Conservation (phyloP, 1,139 yeast genomes). For the Pichia sp. region DNA sequence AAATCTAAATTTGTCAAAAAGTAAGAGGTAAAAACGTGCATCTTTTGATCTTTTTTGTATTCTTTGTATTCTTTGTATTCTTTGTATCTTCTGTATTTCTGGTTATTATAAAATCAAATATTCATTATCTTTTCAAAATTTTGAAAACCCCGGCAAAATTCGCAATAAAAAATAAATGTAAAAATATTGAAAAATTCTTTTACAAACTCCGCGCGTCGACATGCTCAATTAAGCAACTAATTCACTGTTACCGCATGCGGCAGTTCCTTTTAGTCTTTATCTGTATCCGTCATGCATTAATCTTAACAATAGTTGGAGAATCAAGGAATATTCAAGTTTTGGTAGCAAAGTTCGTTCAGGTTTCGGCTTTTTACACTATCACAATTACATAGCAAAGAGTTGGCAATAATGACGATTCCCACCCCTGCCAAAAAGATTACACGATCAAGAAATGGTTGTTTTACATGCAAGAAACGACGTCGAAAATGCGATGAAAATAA, state of each 20-base stretch:
- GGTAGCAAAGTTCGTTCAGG: too few relatives aligned
- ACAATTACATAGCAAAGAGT: not conserved
- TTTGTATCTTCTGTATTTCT: not conserved
- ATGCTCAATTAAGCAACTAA: not conserved
- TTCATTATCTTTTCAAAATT: too few relatives aligned
- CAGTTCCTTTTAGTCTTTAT: too few relatives aligned
- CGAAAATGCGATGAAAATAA: conserved; percentile 53
- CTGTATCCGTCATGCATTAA: too few relatives aligned
- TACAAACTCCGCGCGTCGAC: not conserved
- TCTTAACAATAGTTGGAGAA: too few relatives aligned
- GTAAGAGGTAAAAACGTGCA: not conserved
- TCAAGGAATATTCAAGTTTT: too few relatives aligned
- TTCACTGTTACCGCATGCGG: not conserved
- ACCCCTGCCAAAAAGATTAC: conserved; percentile 31
- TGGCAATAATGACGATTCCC: not conserved
- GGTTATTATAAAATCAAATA: not conserved
- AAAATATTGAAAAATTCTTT: too few relatives aligned
- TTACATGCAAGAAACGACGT: conserved; percentile 39
- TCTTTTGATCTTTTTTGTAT: too few relatives aligned
- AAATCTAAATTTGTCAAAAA: not conserved
- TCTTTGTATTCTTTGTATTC: not conserved
- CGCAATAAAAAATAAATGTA: too few relatives aligned
- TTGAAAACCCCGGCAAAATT: too few relatives aligned
- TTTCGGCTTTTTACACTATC: too few relatives aligned
- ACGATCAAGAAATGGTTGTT: conserved; percentile 47